Base-by-base conservation (phyloP, 495 filamentous ascomycete genomes). In the Neurospora sp. region DNA sequence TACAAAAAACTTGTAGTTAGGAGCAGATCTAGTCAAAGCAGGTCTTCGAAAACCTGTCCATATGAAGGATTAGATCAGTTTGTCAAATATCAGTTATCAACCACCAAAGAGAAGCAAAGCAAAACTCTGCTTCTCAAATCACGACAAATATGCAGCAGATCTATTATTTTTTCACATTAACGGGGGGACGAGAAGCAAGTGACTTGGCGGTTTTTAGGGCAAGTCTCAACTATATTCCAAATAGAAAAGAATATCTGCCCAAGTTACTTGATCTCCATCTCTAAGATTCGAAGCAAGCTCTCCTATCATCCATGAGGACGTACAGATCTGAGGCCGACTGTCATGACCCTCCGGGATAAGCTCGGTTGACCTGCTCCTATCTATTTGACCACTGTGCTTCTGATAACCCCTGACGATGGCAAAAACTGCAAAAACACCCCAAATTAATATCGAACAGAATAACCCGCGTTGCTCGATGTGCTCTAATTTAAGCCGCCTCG, bases 401-500 rank as follows among this genome's bases (percentile, higher is more conserved):
- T 16, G 14, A 41, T 6, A 16, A 41, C 14, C 14, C 14, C 40
- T 16, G 14, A 41, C 40, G 14, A 42, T 18, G 40, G 40, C 41
- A 1, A 18, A 18, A 42, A 18, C 0, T 16, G 12, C 40, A 41
- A 16, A 42, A 42, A 42, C 14, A 42, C 14, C 14, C 14, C 40
- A 42, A 18, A 42, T 18, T 16, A 18, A 42, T 44, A 44, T 44
- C 18, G 8, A 44, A 44, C 7, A 3, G 42, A 44, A 44, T 44
- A 44, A 44, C 4, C 42, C 42, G 16, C 42, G 18, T 46, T 46
- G 8, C 42, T 20, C n/a, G 42, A 8, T 20, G 48, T 59, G 11
- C 20, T 20, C 16, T 5, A 53, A 31, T 18, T 73, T 69, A 78
- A 20, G 38, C 53, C 22, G 80, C 78, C 75, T 83, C 81, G 69